Evolutionary conservation across 352 stramenopile genomes (phyloP).

Genomic region (Globisporangium cylindrosporum): DNA sequence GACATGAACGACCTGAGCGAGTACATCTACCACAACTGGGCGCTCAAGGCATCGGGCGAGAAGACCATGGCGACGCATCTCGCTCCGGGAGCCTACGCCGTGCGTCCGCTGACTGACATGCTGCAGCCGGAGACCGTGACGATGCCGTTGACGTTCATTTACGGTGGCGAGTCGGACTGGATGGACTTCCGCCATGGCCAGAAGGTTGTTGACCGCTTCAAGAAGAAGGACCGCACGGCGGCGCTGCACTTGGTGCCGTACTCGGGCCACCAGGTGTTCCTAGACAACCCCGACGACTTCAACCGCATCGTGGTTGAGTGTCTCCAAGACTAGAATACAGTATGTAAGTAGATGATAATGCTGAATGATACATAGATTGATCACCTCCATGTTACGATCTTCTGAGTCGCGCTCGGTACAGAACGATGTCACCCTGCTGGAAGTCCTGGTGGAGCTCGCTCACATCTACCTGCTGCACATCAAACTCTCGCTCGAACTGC

Average conservation of each 20-base stretch:
- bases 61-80: conserved; percentile 75
- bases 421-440: conserved; percentile 55
- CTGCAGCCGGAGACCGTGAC: conserved; percentile 52
- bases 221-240: conserved; percentile 26
- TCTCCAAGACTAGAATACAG: conserved; percentile 12
- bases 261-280: conserved; percentile 78
- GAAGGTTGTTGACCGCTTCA: conserved; percentile 61
- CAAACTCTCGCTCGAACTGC: conserved; percentile 45
- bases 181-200: conserved; percentile 79
- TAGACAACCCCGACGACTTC: conserved; percentile 77
- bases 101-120: conserved; percentile 63
- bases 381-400: not conserved
- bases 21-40: conserved; percentile 88
- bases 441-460: conserved; percentile 67
- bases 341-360: not conserved
- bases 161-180: conserved; percentile 78
- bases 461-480: conserved; percentile 34
- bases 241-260: conserved; percentile 61
- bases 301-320: conserved; percentile 57
- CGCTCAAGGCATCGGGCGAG: conserved; percentile 72
- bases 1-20: conserved; percentile 59
- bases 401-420: conserved; percentile 51
- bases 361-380: not conserved
- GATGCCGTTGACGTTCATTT: conserved; percentile 85
- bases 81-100: conserved; percentile 58